phyloP scores from a whole-genome alignment of 1,284 basidiomycete genomes.

The Neonothopanus nambi region DNA sequence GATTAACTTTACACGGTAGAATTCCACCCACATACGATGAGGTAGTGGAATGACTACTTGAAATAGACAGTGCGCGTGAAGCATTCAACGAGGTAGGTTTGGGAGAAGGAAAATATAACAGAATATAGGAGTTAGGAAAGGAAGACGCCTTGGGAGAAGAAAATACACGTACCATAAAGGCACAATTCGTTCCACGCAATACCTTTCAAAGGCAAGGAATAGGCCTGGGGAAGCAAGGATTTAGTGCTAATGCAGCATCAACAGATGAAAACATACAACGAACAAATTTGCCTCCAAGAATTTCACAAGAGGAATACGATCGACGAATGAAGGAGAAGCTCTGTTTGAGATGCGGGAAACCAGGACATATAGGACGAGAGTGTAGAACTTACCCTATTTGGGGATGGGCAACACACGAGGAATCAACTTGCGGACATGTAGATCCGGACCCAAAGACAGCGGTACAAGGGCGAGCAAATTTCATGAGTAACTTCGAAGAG shows the following conservation, averaged over 20 bases:
- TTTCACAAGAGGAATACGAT: background rate
- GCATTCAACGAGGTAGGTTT: constrained; percentile 1
- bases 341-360: no score
- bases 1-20: background rate
- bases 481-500: background rate
- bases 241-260: no score
- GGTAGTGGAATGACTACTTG: background rate
- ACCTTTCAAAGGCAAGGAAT: no score
- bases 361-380: background rate
- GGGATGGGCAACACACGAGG: no score
- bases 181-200: no score
- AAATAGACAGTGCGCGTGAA: background rate
- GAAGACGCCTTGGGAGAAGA: no score
- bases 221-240: no score
- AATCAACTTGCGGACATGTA: no score
- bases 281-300: background rate
- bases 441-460: background rate
- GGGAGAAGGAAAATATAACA: background rate
- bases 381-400: no score
- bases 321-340: no score
- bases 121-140: background rate
- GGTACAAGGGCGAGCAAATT: background rate
- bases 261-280: no score
- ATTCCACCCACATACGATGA: background rate
- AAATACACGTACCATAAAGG: no score